A percentile compares a stretch with the other conserved stretches of the same genome.
Conservation (phyloP, 306 rosid genomes). For the Cicer judaicum region DNA sequence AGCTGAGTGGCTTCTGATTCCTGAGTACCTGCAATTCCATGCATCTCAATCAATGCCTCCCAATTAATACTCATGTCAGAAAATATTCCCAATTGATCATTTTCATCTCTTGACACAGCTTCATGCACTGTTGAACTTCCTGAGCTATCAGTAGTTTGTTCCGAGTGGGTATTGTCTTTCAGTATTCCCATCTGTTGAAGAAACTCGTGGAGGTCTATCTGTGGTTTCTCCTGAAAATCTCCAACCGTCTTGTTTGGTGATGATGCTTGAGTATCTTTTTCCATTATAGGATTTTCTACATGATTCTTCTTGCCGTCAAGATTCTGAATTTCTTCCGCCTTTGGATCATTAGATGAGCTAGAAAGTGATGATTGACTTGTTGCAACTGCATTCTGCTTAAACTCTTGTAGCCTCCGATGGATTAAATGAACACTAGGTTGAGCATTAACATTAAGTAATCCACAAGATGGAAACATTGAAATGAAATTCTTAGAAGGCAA, state of each 20-base stretch:
- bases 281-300: conserved; percentile 39
- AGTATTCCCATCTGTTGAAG: conserved; percentile 89
- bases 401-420: conserved; percentile 86
- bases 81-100: conserved; percentile 57
- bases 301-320: conserved; percentile 31
- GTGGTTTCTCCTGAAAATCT: conserved; percentile 78
- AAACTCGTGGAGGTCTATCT: conserved; percentile 96
- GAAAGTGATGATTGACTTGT: conserved; percentile 50
- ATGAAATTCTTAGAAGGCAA: conserved; percentile 85
- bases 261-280: conserved; percentile 46
- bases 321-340: conserved; percentile 44
- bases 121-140: conserved; percentile 56
- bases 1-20: conserved; percentile 57
- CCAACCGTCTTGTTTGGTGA: conserved; percentile 46
- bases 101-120: conserved; percentile 47
- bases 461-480: conserved; percentile 83
- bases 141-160: conserved; percentile 46
- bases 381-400: conserved; percentile 60
- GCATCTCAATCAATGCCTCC: conserved; percentile 82
- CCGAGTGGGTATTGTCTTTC: conserved; percentile 57
- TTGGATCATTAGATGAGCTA: conserved; percentile 56
- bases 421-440: conserved; percentile 97
- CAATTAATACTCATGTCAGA: conserved; percentile 71
- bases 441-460: conserved; percentile 82
- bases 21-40: conserved; percentile 55